Evolutionary conservation across 352 stramenopile genomes (phyloP).

Genomic region (Vaucheria bursata): DNA sequence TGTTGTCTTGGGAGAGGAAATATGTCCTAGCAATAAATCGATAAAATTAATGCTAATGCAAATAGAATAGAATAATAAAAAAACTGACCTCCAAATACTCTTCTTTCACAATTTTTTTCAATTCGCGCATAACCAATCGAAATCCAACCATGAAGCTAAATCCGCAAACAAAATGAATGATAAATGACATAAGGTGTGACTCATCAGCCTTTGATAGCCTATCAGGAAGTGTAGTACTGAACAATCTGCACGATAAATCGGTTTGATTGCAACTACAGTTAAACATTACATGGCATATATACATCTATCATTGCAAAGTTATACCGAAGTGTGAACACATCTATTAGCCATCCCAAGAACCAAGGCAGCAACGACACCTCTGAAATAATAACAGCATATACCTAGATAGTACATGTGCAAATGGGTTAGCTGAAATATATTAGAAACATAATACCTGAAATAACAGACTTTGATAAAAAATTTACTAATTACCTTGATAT

Average conservation of each 20-base stretch:
- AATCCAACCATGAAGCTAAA: not conserved
- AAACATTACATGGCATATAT: too few species aligned
- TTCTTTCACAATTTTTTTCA: not conserved
- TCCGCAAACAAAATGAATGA: not conserved
- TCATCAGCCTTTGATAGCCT: not conserved
- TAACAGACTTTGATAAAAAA: too few species aligned
- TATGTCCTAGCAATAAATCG: too few species aligned
- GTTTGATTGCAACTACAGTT: too few species aligned
- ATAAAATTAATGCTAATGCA: too few species aligned
- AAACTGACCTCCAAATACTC: not conserved
- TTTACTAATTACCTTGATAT: conserved; percentile 1
- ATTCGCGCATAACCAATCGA: not conserved
- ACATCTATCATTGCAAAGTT: too few species aligned
- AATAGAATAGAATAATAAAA: too few species aligned
- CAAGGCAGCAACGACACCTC: not conserved
- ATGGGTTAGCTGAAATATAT: too few species aligned
- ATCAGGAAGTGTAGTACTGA: not conserved
- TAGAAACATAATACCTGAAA: too few species aligned
- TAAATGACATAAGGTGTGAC: not conserved
- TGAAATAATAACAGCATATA: not conserved
- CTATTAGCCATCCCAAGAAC: not conserved
- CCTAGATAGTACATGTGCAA: too few species aligned
- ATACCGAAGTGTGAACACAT: not conserved
- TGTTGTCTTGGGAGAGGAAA: too few species aligned
- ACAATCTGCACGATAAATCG: too few species aligned